A percentile compares a stretch with the other conserved stretches of the same genome.
Conservation (phyloP, 768 basidiomycete genomes). For the Flagelloscypha sp. region DNA sequence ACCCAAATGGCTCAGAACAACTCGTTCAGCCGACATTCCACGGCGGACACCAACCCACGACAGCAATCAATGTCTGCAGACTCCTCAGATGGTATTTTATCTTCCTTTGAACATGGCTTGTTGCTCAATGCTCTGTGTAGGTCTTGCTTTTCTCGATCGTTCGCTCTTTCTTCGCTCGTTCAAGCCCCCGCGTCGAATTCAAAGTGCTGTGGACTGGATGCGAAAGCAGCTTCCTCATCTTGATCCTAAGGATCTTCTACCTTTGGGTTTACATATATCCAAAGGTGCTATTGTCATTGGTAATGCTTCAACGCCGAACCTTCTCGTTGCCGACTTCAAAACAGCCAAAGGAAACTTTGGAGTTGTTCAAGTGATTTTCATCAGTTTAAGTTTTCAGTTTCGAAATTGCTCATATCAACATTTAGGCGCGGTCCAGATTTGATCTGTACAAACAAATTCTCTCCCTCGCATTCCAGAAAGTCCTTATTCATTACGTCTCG, state of each 20-base stretch:
- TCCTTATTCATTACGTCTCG: constrained; percentile 56
- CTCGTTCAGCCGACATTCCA: constrained; percentile 22
- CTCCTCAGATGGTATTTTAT: neutral
- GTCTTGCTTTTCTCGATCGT: neutral
- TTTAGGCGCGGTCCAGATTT: constrained; percentile 70
- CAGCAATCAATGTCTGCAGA: constrained; percentile 1
- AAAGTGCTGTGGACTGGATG: constrained; percentile 41
- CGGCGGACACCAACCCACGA: neutral
- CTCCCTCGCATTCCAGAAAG: constrained; percentile 60
- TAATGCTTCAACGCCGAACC: constrained; percentile 74
- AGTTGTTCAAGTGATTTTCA: constrained; percentile 55
- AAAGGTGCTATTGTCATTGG: constrained; percentile 81
- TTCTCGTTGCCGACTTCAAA: constrained; percentile 77
- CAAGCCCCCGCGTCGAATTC: constrained; percentile 26
- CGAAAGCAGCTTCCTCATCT: constrained; percentile 58
- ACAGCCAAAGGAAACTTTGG: constrained; percentile 75
- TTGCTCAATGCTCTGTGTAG: too few species aligned
- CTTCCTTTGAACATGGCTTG: too few species aligned
- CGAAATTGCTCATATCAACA: constrained; percentile 7
- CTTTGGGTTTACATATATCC: constrained; percentile 68
- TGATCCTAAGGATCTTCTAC: constrained; percentile 79
- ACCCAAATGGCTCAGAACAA: constrained; percentile 52
- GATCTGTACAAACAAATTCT: constrained; percentile 81
- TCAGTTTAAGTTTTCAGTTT: neutral
- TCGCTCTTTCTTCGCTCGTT: constrained; percentile 5